phyloP scores from a whole-genome alignment of 169 alveolate species.

The Babesia ovis region DNA sequence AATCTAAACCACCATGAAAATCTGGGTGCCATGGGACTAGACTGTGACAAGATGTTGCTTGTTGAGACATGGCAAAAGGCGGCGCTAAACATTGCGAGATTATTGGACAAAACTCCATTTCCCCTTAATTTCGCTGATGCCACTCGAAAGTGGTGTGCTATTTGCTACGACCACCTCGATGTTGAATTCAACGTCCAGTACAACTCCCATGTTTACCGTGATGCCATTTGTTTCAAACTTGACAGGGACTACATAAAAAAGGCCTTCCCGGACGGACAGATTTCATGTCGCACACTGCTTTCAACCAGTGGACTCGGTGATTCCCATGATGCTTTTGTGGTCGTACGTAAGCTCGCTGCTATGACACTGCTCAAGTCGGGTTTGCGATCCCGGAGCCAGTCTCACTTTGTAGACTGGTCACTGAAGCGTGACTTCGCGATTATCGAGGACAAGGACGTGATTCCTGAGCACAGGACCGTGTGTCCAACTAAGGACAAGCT shows the following conservation, averaged over 20 bases:
- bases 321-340: constrained; percentile 1
- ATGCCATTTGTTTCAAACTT: constrained; percentile 34
- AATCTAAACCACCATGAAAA: not conserved
- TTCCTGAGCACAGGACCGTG: constrained; percentile 3
- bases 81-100: constrained; percentile 6
- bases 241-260: constrained; percentile 14
- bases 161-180: constrained; percentile 38
- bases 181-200: constrained; percentile 30
- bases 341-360: constrained; percentile 42
- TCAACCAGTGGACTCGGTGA: constrained; percentile 13
- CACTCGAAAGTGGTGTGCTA: constrained; percentile 28
- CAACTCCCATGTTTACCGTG: constrained; percentile 25
- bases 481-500: not conserved
- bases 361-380: constrained; percentile 22
- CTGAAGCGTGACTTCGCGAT: constrained; percentile 1
- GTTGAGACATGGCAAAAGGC: constrained; percentile 26
- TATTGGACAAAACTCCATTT: constrained; percentile 11
- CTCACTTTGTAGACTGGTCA: constrained; percentile 32
- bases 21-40: not conserved
- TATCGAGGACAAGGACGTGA: constrained; percentile 8
- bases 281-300: constrained; percentile 11
- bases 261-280: constrained; percentile 25
- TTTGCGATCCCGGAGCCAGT: not conserved
- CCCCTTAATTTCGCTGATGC: constrained; percentile 19
- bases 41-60: not conserved